Percentiles rank a stretch among this genome's conserved stretches.
Conservation (phyloP, 208 protist species). For the Leptomonas pyrrhocoris region DNA sequence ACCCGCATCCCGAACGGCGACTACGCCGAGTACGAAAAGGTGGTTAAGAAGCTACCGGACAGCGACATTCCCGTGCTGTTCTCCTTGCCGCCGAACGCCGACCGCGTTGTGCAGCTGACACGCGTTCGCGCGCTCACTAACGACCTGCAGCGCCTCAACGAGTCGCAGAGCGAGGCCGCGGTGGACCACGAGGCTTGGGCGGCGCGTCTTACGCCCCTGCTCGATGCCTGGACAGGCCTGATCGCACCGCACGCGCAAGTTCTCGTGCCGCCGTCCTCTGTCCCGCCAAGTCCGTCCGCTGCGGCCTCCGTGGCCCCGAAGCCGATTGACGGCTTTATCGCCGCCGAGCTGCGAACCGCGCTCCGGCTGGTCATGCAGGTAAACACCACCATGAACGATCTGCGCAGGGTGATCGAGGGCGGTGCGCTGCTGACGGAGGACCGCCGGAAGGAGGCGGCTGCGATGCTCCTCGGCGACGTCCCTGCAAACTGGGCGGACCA, state of each 20-base stretch:
- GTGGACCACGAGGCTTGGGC: constrained; percentile 92
- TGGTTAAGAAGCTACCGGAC: constrained; percentile 89
- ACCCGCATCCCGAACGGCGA: constrained; percentile 70
- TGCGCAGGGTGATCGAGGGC: constrained; percentile 92
- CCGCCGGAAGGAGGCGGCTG: constrained; percentile 70
- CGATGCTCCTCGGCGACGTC: constrained; percentile 88
- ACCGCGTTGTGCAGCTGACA: constrained; percentile 91
- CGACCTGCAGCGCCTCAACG: constrained; percentile 87
- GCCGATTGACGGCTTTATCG: constrained; percentile 92
- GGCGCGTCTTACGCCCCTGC: constrained; percentile 76
- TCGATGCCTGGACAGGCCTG: constrained; percentile 85
- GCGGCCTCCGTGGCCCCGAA: constrained; percentile 28
- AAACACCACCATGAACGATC: constrained; percentile 72
- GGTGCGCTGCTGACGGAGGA: constrained; percentile 81
- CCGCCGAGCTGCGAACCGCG: constrained; percentile 80
- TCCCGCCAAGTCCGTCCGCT: constrained; percentile 15
- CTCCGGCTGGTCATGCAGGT: constrained; percentile 76
- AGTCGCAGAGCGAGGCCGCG: constrained; percentile 54
- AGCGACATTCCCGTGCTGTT: constrained; percentile 94
- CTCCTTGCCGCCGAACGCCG: constrained; percentile 94
- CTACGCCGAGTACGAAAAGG: constrained; percentile 72
- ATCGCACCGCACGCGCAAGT: constrained; percentile 67
- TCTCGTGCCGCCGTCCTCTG: constrained; percentile 34
- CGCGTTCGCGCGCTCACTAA: constrained; percentile 66
- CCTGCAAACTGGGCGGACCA: constrained; percentile 85